Percentiles rank a stretch among this genome's conserved stretches.
Evolutionary conservation across 2,329 filamentous ascomycete genomes (phyloP).

Genomic region (Didymella pomorum): DNA sequence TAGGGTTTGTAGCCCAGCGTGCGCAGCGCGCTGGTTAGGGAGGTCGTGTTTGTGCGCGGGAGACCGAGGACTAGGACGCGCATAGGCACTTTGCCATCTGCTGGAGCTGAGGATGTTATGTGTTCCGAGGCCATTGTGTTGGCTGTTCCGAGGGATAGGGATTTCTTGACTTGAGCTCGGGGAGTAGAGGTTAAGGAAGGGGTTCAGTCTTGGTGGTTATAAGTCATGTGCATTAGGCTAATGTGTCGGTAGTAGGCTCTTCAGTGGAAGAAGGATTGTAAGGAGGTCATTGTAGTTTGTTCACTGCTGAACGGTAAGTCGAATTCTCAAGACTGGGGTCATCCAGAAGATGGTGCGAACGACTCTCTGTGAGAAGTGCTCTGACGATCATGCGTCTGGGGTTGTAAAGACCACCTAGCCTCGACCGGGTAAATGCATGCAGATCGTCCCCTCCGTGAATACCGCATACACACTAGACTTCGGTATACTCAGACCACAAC

Average conservation of each 20-base stretch:
- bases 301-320: too few species aligned
- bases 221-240: constrained; percentile 11
- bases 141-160: too few species aligned
- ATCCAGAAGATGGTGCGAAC: too few species aligned
- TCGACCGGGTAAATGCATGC: constrained; percentile 18
- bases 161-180: too few species aligned
- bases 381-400: neutral
- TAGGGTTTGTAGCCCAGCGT: constrained; percentile 50
- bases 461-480: neutral
- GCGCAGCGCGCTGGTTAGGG: constrained; percentile 50
- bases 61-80: constrained; percentile 74
- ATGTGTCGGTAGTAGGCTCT: constrained; percentile 4
- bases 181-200: too few species aligned
- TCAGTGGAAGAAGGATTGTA: neutral
- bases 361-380: too few species aligned
- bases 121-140: neutral
- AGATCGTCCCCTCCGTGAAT: neutral
- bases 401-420: constrained; percentile 14
- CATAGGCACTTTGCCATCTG: constrained; percentile 61
- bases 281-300: neutral
- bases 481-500: neutral
- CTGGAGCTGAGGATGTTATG: too few species aligned
- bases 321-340: too few species aligned
- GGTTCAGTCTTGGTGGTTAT: neutral
- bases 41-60: constrained; percentile 74